A percentile compares a stretch with the other conserved stretches of the same genome.
Evolutionary conservation across 768 basidiomycete genomes (phyloP).

Genomic region (Exidia glandulosa): DNA sequence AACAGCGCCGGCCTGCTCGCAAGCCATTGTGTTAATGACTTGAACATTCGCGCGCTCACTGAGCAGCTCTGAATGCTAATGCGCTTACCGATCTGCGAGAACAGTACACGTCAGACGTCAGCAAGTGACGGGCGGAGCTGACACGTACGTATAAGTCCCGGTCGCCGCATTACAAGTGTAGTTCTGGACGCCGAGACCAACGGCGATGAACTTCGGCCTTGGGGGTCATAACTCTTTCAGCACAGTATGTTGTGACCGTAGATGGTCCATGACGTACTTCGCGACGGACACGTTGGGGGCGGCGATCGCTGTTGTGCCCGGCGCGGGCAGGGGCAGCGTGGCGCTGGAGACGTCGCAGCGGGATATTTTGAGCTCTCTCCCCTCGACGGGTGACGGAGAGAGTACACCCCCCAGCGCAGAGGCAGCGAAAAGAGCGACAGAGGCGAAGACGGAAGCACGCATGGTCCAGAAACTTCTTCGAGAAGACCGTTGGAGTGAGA

Average conservation of each 20-base stretch:
- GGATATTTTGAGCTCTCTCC: background rate
- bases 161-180: background rate
- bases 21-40: background rate
- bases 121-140: background rate
- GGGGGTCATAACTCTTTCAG: too few relatives aligned
- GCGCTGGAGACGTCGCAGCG: background rate
- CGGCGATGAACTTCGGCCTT: background rate
- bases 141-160: background rate
- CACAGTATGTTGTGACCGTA: background rate
- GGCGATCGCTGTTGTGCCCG: background rate
- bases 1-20: conserved; percentile 24
- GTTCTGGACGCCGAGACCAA: background rate
- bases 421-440: background rate
- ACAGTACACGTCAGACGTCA: background rate
- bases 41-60: background rate
- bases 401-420: too few relatives aligned
- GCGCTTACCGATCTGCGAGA: background rate
- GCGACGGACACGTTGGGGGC: background rate
- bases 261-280: background rate
- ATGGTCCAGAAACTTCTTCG: too few relatives aligned
- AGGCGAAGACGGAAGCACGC: background rate
- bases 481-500: too few relatives aligned
- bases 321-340: background rate
- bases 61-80: background rate
- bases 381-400: background rate